Conservation (phyloP, 2,329 filamentous ascomycete species). For the Cladorrhinum sp. region DNA sequence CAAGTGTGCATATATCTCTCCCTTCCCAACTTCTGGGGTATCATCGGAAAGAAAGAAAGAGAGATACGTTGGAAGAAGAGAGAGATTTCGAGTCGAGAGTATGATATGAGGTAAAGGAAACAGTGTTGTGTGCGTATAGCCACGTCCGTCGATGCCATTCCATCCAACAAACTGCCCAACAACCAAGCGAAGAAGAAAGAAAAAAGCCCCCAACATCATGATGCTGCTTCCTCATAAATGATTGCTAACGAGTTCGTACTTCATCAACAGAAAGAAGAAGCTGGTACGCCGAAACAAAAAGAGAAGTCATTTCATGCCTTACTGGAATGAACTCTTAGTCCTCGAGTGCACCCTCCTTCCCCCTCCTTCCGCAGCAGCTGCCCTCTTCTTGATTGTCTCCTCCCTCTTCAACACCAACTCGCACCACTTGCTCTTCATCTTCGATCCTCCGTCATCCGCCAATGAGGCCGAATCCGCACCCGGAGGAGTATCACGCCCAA, state of each 20-base stretch:
- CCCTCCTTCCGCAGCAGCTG: background rate
- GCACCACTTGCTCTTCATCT: slow-evolving; percentile 60
- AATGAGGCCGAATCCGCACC: slow-evolving; percentile 36
- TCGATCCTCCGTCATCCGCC: slow-evolving; percentile 41
- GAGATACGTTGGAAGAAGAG: background rate
- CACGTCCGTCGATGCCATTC: background rate
- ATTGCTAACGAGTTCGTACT: background rate
- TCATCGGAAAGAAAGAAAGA: background rate
- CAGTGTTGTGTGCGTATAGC: background rate
- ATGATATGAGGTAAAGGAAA: background rate
- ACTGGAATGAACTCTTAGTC: slow-evolving; percentile 57
- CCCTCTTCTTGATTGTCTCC: slow-evolving; percentile 54
- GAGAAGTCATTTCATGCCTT: slow-evolving; percentile 23
- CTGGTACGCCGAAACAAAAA: background rate
- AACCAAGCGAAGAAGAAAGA: background rate
- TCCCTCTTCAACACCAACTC: slow-evolving; percentile 64
- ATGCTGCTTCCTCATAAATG: background rate
- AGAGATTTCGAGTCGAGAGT: background rate
- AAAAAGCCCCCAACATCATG: background rate
- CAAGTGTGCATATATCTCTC: background rate
- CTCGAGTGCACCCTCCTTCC: slow-evolving; percentile 52
- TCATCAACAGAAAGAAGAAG: background rate
- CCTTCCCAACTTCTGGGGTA: background rate
- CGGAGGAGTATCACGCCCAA: slow-evolving; percentile 52
- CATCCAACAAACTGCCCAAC: background rate